A percentile compares a stretch with the other conserved stretches of the same genome.
Evolutionary conservation across 2,329 filamentous ascomycete species (phyloP).

Genomic region (Sordariomycetes sp.): DNA sequence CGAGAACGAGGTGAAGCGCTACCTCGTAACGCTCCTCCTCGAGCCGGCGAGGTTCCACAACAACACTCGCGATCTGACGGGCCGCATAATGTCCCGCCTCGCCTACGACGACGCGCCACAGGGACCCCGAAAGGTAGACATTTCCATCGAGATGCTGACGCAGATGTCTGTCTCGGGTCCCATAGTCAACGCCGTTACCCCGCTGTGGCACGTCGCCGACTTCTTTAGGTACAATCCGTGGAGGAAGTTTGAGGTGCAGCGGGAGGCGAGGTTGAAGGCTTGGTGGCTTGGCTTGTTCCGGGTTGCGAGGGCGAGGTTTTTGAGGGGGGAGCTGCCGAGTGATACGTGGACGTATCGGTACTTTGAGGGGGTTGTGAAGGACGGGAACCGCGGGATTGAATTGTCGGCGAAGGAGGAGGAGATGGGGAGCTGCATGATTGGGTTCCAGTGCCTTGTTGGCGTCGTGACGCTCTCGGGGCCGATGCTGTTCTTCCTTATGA

Average conservation of each 20-base stretch:
- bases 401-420: constrained; percentile 27
- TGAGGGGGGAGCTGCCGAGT: constrained; percentile 22
- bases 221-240: constrained; percentile 27
- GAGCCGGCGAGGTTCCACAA: constrained; percentile 30
- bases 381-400: constrained; percentile 23
- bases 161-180: constrained; percentile 38
- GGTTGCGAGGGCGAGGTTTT: constrained; percentile 24
- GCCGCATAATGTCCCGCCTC: constrained; percentile 33
- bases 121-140: constrained; percentile 29
- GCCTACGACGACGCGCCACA: constrained; percentile 35
- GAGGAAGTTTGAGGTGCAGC: constrained; percentile 29
- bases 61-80: constrained; percentile 33
- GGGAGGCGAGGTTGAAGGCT: constrained; percentile 26
- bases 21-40: constrained; percentile 28
- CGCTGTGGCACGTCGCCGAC: constrained; percentile 29
- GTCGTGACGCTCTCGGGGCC: constrained; percentile 35
- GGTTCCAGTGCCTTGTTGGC: constrained; percentile 36
- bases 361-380: constrained; percentile 25
- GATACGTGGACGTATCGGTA: constrained; percentile 36
- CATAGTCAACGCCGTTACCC: constrained; percentile 34
- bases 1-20: constrained; percentile 29
- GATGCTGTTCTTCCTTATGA: constrained; percentile 36
- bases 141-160: constrained; percentile 30
- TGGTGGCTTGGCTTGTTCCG: constrained; percentile 32
- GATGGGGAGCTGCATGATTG: constrained; percentile 35